Base-by-base conservation (phyloP, 495 filamentous ascomycete genomes). In the Penicillium egyptiacum region DNA sequence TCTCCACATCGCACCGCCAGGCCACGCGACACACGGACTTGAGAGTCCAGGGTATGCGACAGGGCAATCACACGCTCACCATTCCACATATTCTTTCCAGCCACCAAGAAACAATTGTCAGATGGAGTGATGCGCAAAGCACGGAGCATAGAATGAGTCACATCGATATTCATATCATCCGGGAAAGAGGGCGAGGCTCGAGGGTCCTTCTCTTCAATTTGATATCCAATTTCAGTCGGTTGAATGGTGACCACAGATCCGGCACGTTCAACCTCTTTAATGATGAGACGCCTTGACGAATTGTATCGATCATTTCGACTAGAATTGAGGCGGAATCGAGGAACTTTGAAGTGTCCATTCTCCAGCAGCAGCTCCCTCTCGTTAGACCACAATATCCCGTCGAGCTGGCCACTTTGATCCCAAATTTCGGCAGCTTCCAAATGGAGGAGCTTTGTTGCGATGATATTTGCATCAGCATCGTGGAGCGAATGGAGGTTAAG, bases 291-390 rank as follows among this genome's bases (percentile, higher is more conserved):
- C 30, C 65, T 66, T 1, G 53, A 35, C 2, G 76, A 74, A 41
- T 78, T 79, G 31, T 76, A 71, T 40, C 75, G 60, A 48, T 72
- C 63, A 50, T 78, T 79, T 16, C 62, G 54, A 8, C 46, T 39
- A 7, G 16, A 8, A 14, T 60, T 61, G 4, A 59, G 39, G 5
- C 62, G 41, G 4, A 78, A 25, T 7, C 76, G 66, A 25, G 74
- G 74, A 30, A 79, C 64, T 19, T 69, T 44, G 1, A 58, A 37
- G 16, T 60, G 45, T 6, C 68, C 71, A 43, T 63, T 30, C 2
- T 68, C 16, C 4, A 74, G 20, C 5, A 51, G 41, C 0, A 72
- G 37, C 50, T 79, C 74, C 4, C 47, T 62, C 46, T 69, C 67
- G 11, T 50, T 60, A 14, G 50, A 58, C 59, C 59, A 64, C 11